A percentile compares a stretch with the other conserved stretches of the same genome.
These are phyloP conservation scores for Ophiostoma pallidulum DNA, from an alignment of 2,329 filamentous ascomycete species.

Conservation along the genomic window DNA sequence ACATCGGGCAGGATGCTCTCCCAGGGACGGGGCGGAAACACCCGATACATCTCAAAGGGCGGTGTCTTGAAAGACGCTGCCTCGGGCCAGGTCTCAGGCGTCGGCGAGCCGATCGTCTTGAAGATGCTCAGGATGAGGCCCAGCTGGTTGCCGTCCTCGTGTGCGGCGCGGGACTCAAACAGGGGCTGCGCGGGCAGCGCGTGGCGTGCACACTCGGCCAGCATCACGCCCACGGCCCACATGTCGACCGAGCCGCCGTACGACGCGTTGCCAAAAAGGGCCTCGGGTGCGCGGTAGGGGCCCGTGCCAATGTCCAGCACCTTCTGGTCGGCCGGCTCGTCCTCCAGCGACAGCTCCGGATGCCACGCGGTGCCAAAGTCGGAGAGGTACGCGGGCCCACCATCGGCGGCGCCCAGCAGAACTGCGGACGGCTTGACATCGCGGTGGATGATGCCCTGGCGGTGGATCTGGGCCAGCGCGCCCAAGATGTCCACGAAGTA, in stretches of 20 bases:
- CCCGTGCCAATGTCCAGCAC: constrained; percentile 92
- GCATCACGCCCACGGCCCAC: constrained; percentile 79
- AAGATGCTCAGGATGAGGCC: constrained; percentile 89
- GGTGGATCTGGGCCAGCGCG: constrained; percentile 64
- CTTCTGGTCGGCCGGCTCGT: constrained; percentile 60
- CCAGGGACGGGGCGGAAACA: constrained; percentile 62
- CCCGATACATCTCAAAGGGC: constrained; percentile 83
- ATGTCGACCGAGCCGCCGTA: constrained; percentile 73
- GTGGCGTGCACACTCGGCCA: constrained; percentile 60
- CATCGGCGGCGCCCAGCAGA: constrained; percentile 55
- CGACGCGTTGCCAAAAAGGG: constrained; percentile 69
- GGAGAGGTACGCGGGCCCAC: constrained; percentile 68
- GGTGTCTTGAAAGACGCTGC: constrained; percentile 56
- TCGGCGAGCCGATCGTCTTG: constrained; percentile 80
- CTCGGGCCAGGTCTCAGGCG: constrained; percentile 73
- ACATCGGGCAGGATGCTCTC: constrained; percentile 56
- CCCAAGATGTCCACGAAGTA: constrained; percentile 59
- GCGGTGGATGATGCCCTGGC: constrained; percentile 72
- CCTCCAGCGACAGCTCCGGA: constrained; percentile 42
- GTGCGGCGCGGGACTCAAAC: constrained; percentile 65
- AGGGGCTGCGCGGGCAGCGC: constrained; percentile 44
- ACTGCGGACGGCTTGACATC: constrained; percentile 93
- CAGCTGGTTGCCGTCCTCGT: constrained; percentile 82
- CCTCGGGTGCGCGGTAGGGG: constrained; percentile 78
- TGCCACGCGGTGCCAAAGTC: constrained; percentile 94